phyloP scores from a whole-genome alignment of 306 rosid species.

The Quercus rubra region DNA sequence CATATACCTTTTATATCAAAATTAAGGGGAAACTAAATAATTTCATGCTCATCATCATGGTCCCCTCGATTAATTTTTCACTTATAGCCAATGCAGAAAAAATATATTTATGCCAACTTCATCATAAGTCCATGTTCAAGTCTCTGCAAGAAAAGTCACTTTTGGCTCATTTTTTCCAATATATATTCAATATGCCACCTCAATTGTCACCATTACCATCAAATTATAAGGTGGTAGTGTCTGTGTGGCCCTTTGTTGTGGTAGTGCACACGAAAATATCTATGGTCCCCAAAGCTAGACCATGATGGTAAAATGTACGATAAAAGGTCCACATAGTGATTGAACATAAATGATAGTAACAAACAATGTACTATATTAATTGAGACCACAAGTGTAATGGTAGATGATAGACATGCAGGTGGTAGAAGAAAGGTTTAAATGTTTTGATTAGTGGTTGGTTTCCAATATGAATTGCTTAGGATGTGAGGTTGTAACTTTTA shows the following conservation, averaged over 20 bases:
- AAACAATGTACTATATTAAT: background rate
- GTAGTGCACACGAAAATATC: background rate
- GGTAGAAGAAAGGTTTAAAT: background rate
- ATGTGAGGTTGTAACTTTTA: background rate
- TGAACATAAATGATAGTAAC: background rate
- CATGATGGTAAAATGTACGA: no score
- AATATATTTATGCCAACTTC: no score
- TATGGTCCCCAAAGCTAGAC: background rate
- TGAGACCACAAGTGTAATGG: background rate
- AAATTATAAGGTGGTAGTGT: background rate
- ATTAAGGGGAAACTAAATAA: constrained; percentile 9
- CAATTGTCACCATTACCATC: background rate
- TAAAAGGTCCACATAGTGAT: background rate
- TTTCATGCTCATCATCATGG: constrained; percentile 7
- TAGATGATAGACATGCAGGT: background rate
- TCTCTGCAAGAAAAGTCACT: no score
- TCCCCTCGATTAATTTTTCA: background rate
- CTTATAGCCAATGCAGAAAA: no score
- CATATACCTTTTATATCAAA: constrained; percentile 18
- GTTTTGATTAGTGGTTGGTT: background rate
- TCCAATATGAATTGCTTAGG: background rate
- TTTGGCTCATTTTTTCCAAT: no score
- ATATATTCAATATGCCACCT: no score
- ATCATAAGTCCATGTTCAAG: background rate
- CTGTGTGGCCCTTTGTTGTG: no score